Evolutionary conservation across 768 basidiomycete species (phyloP), one percentile per base, ranked within the genome.

Genomic region (Kockovaella imperatae): DNA sequence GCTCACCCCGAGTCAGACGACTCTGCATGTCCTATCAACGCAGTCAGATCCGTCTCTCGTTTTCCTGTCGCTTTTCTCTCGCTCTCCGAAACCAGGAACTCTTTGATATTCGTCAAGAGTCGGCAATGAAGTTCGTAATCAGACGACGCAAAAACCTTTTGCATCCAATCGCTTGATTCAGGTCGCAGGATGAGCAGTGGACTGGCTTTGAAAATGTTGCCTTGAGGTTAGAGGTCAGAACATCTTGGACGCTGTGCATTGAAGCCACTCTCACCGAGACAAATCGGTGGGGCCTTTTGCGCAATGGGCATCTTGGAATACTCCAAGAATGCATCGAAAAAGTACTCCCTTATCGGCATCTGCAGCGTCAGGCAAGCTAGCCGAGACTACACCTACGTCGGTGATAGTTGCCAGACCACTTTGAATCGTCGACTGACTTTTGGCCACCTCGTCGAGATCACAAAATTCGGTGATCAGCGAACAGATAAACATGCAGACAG

Each of bases 1-100:
- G 53, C 80, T 60, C 72, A 96, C 95, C 91, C 91, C 5, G 93
- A 96, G 59, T 97, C 95, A 0, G 93, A 89, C 67, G 97, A 93
- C 1, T 84, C 88, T 60, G 89, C 89, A 60, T 93, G 91, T 0
- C 95, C 95, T 3, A 97, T 85, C 7, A 99, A 76, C 60, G 95
- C 88, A 0, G 84, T 84, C 83, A 99, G 90, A 60, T 91, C 96
- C 20, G 72, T 60, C 24, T 46, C 51, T 8, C 17, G 13, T 34
- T 43, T 38, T 23, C 44, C 45, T 21, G 35, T 28, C 7, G 30
- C n/a, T 69, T 71, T 42, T 40, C 14, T 95, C 32, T 78, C 75
- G 2, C 86, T 80, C 69, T 95, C 87, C 0, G 86, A 83, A 17
- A 83, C 72, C 35, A 99, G 71, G 68, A 97, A 96, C 44, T 91